These are phyloP conservation scores for Hypocreales sp. DNA, from an alignment of 2,329 filamentous ascomycete species.

Conservation along the genomic window DNA sequence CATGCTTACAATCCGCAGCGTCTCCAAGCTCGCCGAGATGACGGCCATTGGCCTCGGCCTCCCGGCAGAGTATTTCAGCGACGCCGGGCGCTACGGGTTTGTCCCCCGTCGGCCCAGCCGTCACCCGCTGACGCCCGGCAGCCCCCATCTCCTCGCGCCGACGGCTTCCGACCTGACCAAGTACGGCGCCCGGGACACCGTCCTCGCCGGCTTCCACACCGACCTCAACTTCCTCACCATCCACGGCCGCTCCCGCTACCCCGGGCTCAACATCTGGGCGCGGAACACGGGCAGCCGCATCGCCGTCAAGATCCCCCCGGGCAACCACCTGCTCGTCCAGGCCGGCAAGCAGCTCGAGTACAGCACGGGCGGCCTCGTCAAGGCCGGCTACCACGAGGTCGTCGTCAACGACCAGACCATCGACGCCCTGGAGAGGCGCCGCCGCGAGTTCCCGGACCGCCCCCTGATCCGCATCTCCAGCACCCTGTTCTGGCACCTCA, in stretches of 20 bases:
- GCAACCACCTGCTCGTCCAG: slow-evolving; percentile 43
- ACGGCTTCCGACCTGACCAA: slow-evolving; percentile 41
- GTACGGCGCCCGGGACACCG: slow-evolving; percentile 38
- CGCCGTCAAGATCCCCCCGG: slow-evolving; percentile 40
- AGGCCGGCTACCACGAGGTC: slow-evolving; percentile 47
- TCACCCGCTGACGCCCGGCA: slow-evolving; percentile 7
- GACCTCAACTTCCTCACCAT: slow-evolving; percentile 52
- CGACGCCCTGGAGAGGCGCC: slow-evolving; percentile 27
- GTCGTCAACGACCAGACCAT: slow-evolving; percentile 39
- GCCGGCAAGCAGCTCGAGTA: slow-evolving; percentile 49
- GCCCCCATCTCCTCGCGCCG: slow-evolving; percentile 45
- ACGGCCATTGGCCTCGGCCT: slow-evolving; percentile 39
- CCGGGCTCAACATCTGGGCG: slow-evolving; percentile 47
- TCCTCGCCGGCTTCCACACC: slow-evolving; percentile 48
- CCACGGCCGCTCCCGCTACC: slow-evolving; percentile 46
- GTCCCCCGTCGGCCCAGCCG: slow-evolving; percentile 2
- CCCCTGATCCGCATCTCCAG: slow-evolving; percentile 42
- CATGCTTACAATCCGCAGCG: slow-evolving; percentile 17
- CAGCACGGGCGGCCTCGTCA: slow-evolving; percentile 43
- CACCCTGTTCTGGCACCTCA: slow-evolving; percentile 46
- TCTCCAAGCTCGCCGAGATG: slow-evolving; percentile 43
- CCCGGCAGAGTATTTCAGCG: slow-evolving; percentile 33
- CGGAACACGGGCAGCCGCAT: slow-evolving; percentile 45
- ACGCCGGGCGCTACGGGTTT: slow-evolving; percentile 39
- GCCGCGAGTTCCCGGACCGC: slow-evolving; percentile 24